Evolutionary conservation across 805 yeast species (phyloP), one percentile per base, ranked within the genome.

Genomic region (Schizosaccharomyces japonicus): DNA sequence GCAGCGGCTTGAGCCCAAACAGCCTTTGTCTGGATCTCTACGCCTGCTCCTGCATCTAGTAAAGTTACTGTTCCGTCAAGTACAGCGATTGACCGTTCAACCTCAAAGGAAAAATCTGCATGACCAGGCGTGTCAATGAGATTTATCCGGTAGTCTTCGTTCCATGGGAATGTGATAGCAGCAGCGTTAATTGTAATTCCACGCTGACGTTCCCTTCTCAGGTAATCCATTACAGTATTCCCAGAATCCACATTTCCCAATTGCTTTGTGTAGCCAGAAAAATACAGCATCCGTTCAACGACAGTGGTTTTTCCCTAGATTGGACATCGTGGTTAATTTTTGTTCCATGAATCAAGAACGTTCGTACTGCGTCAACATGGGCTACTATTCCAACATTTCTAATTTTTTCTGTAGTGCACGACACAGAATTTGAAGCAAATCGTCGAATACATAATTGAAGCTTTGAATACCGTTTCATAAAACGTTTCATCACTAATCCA

Each of bases 101-200:
- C 98, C 61, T 90, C 98, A 60, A 85, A 90, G 0, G 92, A 80
- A 60, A 90, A 90, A 62, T 90, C 98, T 0, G 94, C 95, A 62
- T 90, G 98, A 0, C 98, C 98, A 0, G 98, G 98, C 0, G 98
- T 90, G 60, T 90, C 98, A 23, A 90, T 84, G 49, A 90, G 67
- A 60, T 90, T 90, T 56, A 90, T 75, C 53, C 73, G 75, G 56
- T 74, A 72, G 45, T 66, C 65, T 50, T 73, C 73, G 7, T 29
- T 39, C 96, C 96, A 90, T 27, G 82, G 78, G 46, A 90, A 71
- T 0, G 95, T 74, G 32, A 87, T 84, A 0, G 96, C 95, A 0
- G 98, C 98, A 59, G 87, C 79, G 58, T 85, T 95, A 56, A 90
- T 90, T 0, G 98, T 87, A 53, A 90, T 90, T 1, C 98, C 98